phyloP scores from a whole-genome alignment of 768 basidiomycete species.

The Leccinum variicolor region DNA sequence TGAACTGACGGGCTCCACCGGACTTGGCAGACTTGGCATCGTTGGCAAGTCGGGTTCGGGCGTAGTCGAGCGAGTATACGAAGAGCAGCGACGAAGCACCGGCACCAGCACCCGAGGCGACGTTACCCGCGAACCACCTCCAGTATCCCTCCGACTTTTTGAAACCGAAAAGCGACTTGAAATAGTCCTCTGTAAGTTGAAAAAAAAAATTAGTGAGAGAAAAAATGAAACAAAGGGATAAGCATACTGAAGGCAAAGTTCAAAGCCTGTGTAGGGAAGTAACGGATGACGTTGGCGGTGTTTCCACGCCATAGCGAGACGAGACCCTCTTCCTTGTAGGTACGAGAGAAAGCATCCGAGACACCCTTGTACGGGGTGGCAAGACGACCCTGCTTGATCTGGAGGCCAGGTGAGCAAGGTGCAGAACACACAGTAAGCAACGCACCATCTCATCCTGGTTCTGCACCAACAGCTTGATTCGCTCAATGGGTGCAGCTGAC shows the following conservation, averaged over 20 bases:
- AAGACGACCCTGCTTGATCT: slow-evolving; percentile 99
- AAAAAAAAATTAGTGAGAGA: slow-evolving; percentile 3
- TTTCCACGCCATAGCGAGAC: slow-evolving; percentile 98
- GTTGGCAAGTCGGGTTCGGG: slow-evolving; percentile 98
- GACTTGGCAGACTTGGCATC: slow-evolving; percentile 95
- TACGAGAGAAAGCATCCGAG: slow-evolving; percentile 85
- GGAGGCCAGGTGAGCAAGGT: slow-evolving; percentile 7
- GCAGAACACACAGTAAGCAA: neutral
- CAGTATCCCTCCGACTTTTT: slow-evolving; percentile 98
- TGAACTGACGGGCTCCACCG: slow-evolving; percentile 95
- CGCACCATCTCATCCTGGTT: slow-evolving; percentile 99
- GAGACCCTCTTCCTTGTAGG: slow-evolving; percentile 93
- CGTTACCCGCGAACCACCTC: slow-evolving; percentile 98
- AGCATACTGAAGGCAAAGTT: slow-evolving; percentile 99
- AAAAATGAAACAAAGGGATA: neutral
- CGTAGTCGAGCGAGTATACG: slow-evolving; percentile 99
- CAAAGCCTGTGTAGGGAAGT: slow-evolving; percentile 99
- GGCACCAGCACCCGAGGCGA: slow-evolving; percentile 98
- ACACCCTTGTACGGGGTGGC: slow-evolving; percentile 96
- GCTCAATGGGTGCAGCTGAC: slow-evolving; percentile 98
- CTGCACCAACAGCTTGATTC: slow-evolving; percentile 97
- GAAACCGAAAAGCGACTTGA: slow-evolving; percentile 98
- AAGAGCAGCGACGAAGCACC: slow-evolving; percentile 98
- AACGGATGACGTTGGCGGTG: slow-evolving; percentile 99
- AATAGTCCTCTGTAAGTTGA: slow-evolving; percentile 74